These are phyloP conservation scores for Emmonsiellopsis sp. DNA, from an alignment of 2,329 filamentous ascomycete species.

Conservation along the genomic window DNA sequence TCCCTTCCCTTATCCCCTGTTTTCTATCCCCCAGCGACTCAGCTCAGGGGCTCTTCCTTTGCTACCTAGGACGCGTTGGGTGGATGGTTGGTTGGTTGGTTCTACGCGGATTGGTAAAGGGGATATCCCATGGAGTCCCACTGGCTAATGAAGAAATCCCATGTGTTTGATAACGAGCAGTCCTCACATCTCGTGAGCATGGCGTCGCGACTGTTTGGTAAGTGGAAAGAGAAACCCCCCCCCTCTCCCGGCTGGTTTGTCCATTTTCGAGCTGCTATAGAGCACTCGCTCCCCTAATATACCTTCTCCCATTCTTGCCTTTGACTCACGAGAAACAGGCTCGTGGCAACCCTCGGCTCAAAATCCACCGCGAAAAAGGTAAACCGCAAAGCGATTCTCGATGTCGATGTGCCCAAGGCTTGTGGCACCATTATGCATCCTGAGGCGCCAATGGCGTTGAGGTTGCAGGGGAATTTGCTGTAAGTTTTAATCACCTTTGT, in stretches of 20 bases:
- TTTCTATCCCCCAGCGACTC: too few relatives aligned
- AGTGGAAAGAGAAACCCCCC: constrained; percentile 17
- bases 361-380: constrained; percentile 64
- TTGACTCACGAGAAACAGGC: constrained; percentile 47
- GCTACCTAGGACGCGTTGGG: too few relatives aligned
- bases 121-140: background rate
- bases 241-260: background rate
- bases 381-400: constrained; percentile 75
- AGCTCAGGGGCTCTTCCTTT: too few relatives aligned
- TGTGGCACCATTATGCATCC: constrained; percentile 82
- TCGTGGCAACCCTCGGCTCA: constrained; percentile 77
- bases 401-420: constrained; percentile 77
- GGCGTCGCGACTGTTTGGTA: constrained; percentile 94
- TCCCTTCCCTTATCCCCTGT: background rate
- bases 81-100: too few relatives aligned
- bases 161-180: constrained; percentile 24
- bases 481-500: constrained; percentile 26
- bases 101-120: background rate
- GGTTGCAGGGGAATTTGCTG: constrained; percentile 83
- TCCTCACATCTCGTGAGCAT: constrained; percentile 78
- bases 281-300: too few relatives aligned
- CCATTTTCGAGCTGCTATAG: too few relatives aligned
- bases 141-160: background rate
- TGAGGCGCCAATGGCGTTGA: constrained; percentile 77
- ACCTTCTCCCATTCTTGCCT: background rate